Conservation (phyloP, 1,139 yeast species). For the Scheffersomyces segobiensis region DNA sequence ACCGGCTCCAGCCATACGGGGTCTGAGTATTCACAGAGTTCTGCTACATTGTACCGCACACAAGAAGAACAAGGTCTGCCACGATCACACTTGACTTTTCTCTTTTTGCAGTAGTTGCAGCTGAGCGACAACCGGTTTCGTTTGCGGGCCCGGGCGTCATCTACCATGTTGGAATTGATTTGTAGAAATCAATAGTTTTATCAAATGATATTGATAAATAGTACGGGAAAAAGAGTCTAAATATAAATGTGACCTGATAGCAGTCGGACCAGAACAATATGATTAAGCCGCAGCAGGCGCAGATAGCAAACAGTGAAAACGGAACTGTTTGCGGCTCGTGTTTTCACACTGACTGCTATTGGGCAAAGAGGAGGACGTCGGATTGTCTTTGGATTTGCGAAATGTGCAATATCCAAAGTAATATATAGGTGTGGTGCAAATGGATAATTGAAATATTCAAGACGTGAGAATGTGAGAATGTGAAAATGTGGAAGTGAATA, state of each 20-base stretch:
- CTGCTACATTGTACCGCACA: conserved; percentile 18
- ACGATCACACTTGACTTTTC: conserved; percentile 26
- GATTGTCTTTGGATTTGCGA: no score
- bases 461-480: no score
- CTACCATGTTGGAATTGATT: neutral
- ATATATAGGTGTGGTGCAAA: no score
- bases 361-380: no score
- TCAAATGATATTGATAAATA: neutral
- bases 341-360: no score
- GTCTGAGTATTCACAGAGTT: conserved; percentile 32
- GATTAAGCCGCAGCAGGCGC: neutral
- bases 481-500: no score
- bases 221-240: neutral
- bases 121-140: conserved; percentile 20
- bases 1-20: conserved; percentile 13
- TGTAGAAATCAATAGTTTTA: neutral
- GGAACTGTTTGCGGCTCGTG: neutral
- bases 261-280: neutral
- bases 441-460: no score
- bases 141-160: conserved; percentile 8
- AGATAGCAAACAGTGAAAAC: neutral
- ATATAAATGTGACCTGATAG: neutral
- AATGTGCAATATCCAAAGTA: no score
- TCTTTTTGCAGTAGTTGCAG: conserved; percentile 22
- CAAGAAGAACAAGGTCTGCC: conserved; percentile 24